Evolutionary conservation across 306 rosid genomes (phyloP).

Genomic region (Cucurbita moschata): DNA sequence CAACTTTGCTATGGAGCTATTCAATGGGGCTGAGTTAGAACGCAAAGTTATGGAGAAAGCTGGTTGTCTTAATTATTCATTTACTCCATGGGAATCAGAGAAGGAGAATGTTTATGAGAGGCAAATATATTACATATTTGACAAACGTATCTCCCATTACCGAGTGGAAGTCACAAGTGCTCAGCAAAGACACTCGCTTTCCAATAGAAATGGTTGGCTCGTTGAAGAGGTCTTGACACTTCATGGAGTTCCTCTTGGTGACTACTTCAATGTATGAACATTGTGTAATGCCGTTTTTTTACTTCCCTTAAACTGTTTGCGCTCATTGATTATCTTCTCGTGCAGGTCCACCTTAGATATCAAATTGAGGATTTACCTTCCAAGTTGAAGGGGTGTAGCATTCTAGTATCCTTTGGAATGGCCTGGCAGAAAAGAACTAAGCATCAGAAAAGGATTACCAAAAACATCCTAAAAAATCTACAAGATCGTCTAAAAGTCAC

Average conservation of each 20-base stretch:
- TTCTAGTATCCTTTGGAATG: constrained; percentile 55
- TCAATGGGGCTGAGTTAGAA: constrained; percentile 68
- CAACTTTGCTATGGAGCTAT: constrained; percentile 58
- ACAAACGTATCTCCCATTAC: constrained; percentile 50
- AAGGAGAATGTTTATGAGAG: constrained; percentile 46
- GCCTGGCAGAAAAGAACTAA: constrained; percentile 83
- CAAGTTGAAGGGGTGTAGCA: constrained; percentile 39
- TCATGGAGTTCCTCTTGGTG: constrained; percentile 80
- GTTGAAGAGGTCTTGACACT: constrained; percentile 81
- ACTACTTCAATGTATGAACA: constrained; percentile 52
- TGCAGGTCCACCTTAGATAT: constrained; percentile 71
- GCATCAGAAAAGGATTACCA: constrained; percentile 62
- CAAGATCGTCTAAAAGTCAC: constrained; percentile 32
- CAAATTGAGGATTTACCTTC: constrained; percentile 54
- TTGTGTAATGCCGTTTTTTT: not conserved
- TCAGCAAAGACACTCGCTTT: constrained; percentile 42
- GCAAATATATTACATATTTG: constrained; percentile 59
- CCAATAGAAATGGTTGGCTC: constrained; percentile 58
- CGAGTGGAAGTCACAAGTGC: constrained; percentile 76
- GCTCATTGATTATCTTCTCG: constrained; percentile 16
- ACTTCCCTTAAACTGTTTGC: not conserved
- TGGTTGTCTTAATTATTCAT: constrained; percentile 59
- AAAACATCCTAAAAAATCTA: constrained; percentile 53
- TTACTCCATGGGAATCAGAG: constrained; percentile 87
- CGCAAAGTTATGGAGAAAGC: constrained; percentile 67